Evolutionary conservation across 495 filamentous ascomycete genomes (phyloP).

Genomic region (Podospora appendiculata): DNA sequence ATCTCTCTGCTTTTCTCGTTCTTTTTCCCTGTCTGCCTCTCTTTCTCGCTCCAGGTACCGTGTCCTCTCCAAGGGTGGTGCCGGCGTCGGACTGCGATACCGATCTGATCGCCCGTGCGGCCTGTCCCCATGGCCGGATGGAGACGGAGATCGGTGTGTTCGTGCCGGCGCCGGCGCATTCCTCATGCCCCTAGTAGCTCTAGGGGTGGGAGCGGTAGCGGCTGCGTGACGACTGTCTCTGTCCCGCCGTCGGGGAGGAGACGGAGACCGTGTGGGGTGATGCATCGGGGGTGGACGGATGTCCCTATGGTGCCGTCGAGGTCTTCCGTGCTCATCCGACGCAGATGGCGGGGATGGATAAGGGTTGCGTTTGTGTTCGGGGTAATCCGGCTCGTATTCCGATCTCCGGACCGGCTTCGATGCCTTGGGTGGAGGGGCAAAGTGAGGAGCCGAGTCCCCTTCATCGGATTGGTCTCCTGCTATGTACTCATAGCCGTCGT

Average conservation of each 20-base stretch:
- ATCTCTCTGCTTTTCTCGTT: no score
- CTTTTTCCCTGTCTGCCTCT: no score
- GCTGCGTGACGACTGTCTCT: not conserved
- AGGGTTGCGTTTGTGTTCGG: not conserved
- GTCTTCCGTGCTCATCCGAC: not conserved
- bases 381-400: slow-evolving; percentile 1
- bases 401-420: not conserved
- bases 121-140: not conserved
- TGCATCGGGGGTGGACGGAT: not conserved
- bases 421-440: slow-evolving; percentile 1
- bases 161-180: no score
- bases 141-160: not conserved
- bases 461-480: not conserved
- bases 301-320: not conserved
- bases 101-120: no score
- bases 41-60: no score
- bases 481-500: slow-evolving; percentile 17
- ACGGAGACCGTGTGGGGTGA: not conserved
- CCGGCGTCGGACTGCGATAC: no score
- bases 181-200: no score
- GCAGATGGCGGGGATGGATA: not conserved
- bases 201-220: not conserved
- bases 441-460: not conserved
- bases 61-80: no score
- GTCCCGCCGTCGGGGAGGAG: not conserved